Conservation (phyloP, 2,329 filamentous ascomycete species). For the Juglanconis sp. region DNA sequence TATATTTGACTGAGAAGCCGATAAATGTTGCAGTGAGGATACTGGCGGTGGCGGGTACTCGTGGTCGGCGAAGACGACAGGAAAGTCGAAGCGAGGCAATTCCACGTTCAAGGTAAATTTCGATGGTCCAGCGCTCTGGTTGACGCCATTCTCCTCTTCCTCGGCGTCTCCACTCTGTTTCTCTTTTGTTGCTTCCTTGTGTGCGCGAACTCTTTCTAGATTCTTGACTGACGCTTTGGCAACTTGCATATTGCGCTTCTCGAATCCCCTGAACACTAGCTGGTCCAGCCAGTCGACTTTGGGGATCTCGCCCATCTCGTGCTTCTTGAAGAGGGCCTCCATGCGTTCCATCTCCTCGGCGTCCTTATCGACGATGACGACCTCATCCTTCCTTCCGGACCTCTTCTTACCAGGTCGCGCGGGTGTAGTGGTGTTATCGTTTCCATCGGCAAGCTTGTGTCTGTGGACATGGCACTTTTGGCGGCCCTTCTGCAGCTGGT, state of each 20-base stretch:
- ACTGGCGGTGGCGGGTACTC: slow-evolving; percentile 85
- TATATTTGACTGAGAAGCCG: slow-evolving; percentile 63
- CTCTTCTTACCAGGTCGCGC: slow-evolving; percentile 57
- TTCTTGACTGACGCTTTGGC: slow-evolving; percentile 62
- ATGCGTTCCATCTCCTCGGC: slow-evolving; percentile 83
- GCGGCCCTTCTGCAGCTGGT: slow-evolving; percentile 83
- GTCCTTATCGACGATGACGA: slow-evolving; percentile 62
- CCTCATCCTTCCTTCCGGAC: slow-evolving; percentile 41
- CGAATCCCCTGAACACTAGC: slow-evolving; percentile 85
- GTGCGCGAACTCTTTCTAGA: slow-evolving; percentile 44
- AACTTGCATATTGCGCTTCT: slow-evolving; percentile 67
- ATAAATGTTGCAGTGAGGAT: slow-evolving; percentile 66
- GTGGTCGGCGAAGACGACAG: slow-evolving; percentile 89
- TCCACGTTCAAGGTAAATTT: slow-evolving; percentile 86
- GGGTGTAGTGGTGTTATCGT: slow-evolving; percentile 76
- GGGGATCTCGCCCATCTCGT: slow-evolving; percentile 95
- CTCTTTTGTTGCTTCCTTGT: slow-evolving; percentile 31
- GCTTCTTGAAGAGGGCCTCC: slow-evolving; percentile 90
- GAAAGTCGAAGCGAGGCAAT: slow-evolving; percentile 91
- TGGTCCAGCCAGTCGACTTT: slow-evolving; percentile 94
- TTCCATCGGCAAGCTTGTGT: slow-evolving; percentile 79
- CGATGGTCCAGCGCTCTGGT: slow-evolving; percentile 42
- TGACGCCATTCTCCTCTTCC: slow-evolving; percentile 37
- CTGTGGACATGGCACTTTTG: slow-evolving; percentile 89
- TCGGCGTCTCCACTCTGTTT: slow-evolving; percentile 33